Evolutionary conservation across 2,329 filamentous ascomycete genomes (phyloP).

Genomic region (Colletotrichum abscissum): DNA sequence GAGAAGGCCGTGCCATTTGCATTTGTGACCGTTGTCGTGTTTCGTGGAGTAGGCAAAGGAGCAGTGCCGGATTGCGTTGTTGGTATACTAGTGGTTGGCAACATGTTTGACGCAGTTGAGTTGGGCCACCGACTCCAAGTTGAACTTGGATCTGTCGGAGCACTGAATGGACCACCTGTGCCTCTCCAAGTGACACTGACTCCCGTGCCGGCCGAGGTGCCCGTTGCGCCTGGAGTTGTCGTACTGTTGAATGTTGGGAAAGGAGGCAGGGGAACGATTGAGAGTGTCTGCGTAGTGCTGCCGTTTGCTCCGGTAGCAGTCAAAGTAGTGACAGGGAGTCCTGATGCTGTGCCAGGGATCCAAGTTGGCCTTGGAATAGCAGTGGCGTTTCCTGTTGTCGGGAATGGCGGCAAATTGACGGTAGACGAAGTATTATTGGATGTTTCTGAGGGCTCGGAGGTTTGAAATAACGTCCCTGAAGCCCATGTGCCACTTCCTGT

Average conservation of each 20-base stretch:
- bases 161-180: background rate
- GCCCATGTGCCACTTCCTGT: conserved; percentile 1
- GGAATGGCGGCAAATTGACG: background rate
- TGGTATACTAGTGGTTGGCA: background rate
- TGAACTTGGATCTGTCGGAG: background rate
- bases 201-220: background rate
- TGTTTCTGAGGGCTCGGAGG: conserved; percentile 11
- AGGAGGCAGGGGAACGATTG: background rate
- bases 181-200: background rate
- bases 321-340: background rate
- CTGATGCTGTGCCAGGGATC: background rate
- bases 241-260: conserved; percentile 3
- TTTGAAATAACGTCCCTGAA: conserved; percentile 12
- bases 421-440: background rate
- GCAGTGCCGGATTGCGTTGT: background rate
- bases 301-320: background rate
- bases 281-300: background rate
- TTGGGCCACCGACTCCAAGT: conserved; percentile 10
- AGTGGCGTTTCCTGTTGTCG: conserved; percentile 10
- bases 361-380: background rate
- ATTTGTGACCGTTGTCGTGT: background rate
- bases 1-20: background rate
- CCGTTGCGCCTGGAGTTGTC: background rate
- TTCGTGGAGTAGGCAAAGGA: background rate
- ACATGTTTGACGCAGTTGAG: background rate